Evolutionary conservation across 495 filamentous ascomycete species (phyloP), one percentile per base, ranked within the genome.

Genomic region (Terfezia boudieri): DNA sequence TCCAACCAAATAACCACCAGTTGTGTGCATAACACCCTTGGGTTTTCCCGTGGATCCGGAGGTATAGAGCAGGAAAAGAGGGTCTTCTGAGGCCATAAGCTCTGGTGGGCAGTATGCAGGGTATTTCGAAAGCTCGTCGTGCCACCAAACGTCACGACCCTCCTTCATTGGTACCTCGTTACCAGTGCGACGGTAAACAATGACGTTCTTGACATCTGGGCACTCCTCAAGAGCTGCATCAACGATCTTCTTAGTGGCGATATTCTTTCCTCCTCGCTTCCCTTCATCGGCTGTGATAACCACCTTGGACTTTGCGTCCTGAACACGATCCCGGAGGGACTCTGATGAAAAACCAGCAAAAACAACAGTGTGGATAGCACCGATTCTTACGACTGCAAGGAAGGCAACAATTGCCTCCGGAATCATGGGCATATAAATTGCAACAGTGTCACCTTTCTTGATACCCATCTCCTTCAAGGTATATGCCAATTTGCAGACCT

Each of bases 1-100:
- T 41, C 90, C 90, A 9, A 96, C 69, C 23, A 96, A 78, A 67
- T 96, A 96, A 37, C 90, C 90, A 55, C 73, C 92, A 56, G 90
- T 99, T 9, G 86, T 93, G 74, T 96, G 90, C 86, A 96, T 85
- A 36, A 99, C 84, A 69, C 90, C 90, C 79, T 99, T 99, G 46
- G 90, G 90, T 74, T 95, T 94, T 23, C 90, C 90, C 14, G 90
- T 99, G 0, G 89, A 95, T 9, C 90, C 90, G 41, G 90, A 96
- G 1, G 90, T 99, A 71, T 99, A 96, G 52, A 99, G 81, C 55
- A 99, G 69, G 79, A 96, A 99, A 9, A 99, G 77, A 48, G 90
- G 92, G 60, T 99, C 90, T 68, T 99, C 90, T 1, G 90, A 83
- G 71, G 71, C 83, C 75, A 99, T 79, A 53, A 79, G 67, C 70